These are phyloP conservation scores for Dothiorella sarmentorum DNA, from an alignment of 2,329 filamentous ascomycete species.

Conservation along the genomic window DNA sequence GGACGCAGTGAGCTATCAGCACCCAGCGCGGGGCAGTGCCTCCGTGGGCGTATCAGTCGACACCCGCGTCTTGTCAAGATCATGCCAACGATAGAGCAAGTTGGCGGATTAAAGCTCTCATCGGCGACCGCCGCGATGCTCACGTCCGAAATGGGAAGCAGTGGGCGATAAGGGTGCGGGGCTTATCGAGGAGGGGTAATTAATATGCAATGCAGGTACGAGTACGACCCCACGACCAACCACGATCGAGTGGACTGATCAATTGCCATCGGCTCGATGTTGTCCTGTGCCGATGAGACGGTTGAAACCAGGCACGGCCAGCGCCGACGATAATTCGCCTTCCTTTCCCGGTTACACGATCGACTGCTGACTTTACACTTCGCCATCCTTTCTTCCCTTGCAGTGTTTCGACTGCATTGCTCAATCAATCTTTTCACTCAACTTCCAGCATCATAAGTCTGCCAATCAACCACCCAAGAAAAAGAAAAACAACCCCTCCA, in stretches of 20 bases:
- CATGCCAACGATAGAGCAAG: not conserved
- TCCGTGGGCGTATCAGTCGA: not conserved
- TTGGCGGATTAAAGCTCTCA: not conserved
- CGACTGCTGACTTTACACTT: not conserved
- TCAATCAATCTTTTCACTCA: not conserved
- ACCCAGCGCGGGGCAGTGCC: not conserved
- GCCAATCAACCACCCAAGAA: not conserved
- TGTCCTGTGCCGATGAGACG: not conserved
- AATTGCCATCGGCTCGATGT: too few relatives aligned
- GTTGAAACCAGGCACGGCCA: not conserved
- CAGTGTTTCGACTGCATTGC: not conserved
- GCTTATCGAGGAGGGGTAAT: constrained; percentile 10
- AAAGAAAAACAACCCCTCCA: not conserved
- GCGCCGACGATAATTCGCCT: not conserved
- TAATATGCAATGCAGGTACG: not conserved
- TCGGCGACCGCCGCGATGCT: constrained; percentile 4
- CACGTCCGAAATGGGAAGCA: constrained; percentile 5
- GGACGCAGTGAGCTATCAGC: not conserved
- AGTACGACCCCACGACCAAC: not conserved
- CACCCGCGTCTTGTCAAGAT: not conserved
- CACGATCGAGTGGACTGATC: too few relatives aligned
- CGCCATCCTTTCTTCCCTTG: not conserved
- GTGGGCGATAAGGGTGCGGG: constrained; percentile 15
- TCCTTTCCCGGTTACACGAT: not conserved
- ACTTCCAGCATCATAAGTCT: not conserved